A percentile compares a stretch with the other conserved stretches of the same genome.
Evolutionary conservation across 495 filamentous ascomycete species (phyloP).

Genomic region (Aspergillus bertholletiae): DNA sequence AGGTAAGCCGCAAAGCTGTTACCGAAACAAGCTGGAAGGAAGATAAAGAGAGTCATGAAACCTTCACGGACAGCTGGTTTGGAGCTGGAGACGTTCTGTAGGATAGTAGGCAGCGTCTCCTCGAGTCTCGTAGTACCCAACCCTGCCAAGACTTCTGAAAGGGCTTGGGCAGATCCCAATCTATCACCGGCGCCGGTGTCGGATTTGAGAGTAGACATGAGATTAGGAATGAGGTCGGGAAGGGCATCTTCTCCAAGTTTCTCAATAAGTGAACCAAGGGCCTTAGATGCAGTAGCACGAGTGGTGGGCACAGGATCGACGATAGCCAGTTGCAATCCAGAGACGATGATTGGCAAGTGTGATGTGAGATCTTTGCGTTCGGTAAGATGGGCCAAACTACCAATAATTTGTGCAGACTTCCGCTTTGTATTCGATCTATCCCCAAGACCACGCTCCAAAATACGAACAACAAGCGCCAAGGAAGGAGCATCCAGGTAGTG

Average conservation of each 20-base stretch:
- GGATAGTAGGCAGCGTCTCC: conserved; percentile 92
- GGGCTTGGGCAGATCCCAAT: conserved; percentile 92
- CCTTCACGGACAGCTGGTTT: conserved; percentile 91
- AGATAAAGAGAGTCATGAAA: conserved; percentile 99
- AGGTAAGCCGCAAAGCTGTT: conserved; percentile 98
- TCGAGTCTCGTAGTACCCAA: conserved; percentile 88
- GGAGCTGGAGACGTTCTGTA: conserved; percentile 91
- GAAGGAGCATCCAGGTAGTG: conserved; percentile 97
- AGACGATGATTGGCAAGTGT: conserved; percentile 89
- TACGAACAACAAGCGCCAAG: conserved; percentile 87
- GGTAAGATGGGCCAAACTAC: conserved; percentile 92
- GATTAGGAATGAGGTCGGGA: conserved; percentile 93
- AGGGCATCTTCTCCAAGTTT: conserved; percentile 96
- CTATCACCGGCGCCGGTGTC: conserved; percentile 94
- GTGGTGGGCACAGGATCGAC: conserved; percentile 96
- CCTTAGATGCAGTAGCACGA: conserved; percentile 94
- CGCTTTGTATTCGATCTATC: conserved; percentile 92
- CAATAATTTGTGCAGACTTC: conserved; percentile 95
- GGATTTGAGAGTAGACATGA: conserved; percentile 96
- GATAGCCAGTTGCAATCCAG: conserved; percentile 81
- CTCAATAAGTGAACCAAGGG: conserved; percentile 89
- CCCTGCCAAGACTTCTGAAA: conserved; percentile 93
- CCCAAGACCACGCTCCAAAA: conserved; percentile 85
- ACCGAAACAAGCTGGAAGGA: conserved; percentile 96
- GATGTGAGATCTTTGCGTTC: conserved; percentile 90